Evolutionary conservation across 129 eudicot species (phyloP), one percentile per base, ranked within the genome.

Genomic region (Saussurea involucrata): DNA sequence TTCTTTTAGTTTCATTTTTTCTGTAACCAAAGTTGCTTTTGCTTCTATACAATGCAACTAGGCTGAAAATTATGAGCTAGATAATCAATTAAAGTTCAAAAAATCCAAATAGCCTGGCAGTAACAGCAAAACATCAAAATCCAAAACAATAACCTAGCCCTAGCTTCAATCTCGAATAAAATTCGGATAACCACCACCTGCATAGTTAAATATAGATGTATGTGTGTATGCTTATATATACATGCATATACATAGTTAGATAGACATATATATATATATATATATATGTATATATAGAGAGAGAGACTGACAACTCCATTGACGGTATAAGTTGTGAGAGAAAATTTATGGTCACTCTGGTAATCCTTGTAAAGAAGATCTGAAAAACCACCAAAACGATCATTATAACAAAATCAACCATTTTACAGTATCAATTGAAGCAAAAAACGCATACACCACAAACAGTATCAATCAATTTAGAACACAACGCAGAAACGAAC

Each of bases 321-420:
- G 8, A 87, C 63, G 33, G 95, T 81, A 63, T 75, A 81, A 8
- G 97, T 91, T 36, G 97, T 91, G 57, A 91, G 82, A 20, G 95
- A 78, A 57, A 91, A 91, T 78, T 89, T 91, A 75, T 89, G 97
- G 85, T 91, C 96, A 29, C 83, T 76, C 68, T 88, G 95, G 78
- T 89, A 91, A 79, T 91, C 97, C 86, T 72, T 87, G 87, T 91
- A 89, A 18, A 91, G 83, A 73, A 91, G 92, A 91, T 91, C 97
- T 91, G 85, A 71, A 67, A 74, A 71, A 3, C 5, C 0, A 72
- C 63, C 29, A 66, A 46, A 65, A n/a, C n/a, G 4, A 27, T 36
- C 8, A 72, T 69, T 49, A 37, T 24, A 60, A 6, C 64, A 40
- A 72, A 66, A 36, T 63, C 53, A 64, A 24, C 17, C 2, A 63